A percentile compares a stretch with the other conserved stretches of the same genome.
phyloP scores from a whole-genome alignment of 495 filamentous ascomycete species.

The Venustampulla echinocandica region DNA sequence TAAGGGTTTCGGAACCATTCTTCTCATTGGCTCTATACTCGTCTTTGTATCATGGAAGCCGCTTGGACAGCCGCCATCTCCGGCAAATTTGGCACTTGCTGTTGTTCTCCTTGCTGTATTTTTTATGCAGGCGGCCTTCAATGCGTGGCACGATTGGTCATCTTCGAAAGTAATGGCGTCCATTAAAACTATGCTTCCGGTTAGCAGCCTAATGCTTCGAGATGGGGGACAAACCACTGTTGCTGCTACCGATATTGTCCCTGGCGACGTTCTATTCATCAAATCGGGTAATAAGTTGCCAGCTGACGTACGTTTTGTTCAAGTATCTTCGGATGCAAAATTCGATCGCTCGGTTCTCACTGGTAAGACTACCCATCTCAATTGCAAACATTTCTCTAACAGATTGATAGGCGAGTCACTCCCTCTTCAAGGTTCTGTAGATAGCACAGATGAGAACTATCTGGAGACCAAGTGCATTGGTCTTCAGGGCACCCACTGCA shows the following conservation, averaged over 20 bases:
- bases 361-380: conserved; percentile 30
- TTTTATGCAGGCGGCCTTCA: conserved; percentile 60
- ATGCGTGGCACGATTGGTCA: conserved; percentile 55
- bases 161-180: conserved; percentile 56
- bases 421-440: conserved; percentile 49
- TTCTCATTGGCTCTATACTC: conserved; percentile 52
- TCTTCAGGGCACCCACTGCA: conserved; percentile 62
- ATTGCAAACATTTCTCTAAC: not conserved
- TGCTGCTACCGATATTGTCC: conserved; percentile 51
- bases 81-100: conserved; percentile 57
- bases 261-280: conserved; percentile 55
- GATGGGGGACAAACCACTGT: conserved; percentile 42
- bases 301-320: conserved; percentile 59
- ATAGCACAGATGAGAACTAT: conserved; percentile 59
- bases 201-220: conserved; percentile 52
- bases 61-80: conserved; percentile 53
- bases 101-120: conserved; percentile 58
- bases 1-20: conserved; percentile 58
- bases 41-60: conserved; percentile 65
- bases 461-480: conserved; percentile 66
- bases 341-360: conserved; percentile 67
- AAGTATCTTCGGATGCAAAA: conserved; percentile 54
- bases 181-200: conserved; percentile 60
- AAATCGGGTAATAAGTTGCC: conserved; percentile 59
- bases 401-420: conserved; percentile 44